These are phyloP conservation scores for barrel medic (Medicago truncatula) DNA, from an alignment of 306 rosid species.

Conservation along the genomic window MtrunA17r5.0-ANR NC_053048.1:2477501-2478000, in stretches of 20 bases:
- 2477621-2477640: not conserved
- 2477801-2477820: constrained; percentile 16
- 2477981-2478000: too few relatives aligned
- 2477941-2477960: too few relatives aligned
- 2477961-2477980: too few relatives aligned
- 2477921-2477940: too few relatives aligned
- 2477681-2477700: too few relatives aligned
- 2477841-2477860: not conserved
- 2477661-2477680: too few relatives aligned
- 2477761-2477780: not conserved
- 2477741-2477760: too few relatives aligned
- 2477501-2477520: not conserved
- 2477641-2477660: too few relatives aligned
- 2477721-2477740: too few relatives aligned
- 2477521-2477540: not conserved
- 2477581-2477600: constrained; percentile 10
- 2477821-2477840: constrained; percentile 2
- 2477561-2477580: constrained; percentile 29
- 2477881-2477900: too few relatives aligned
- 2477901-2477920: too few relatives aligned
- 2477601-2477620: constrained; percentile 34
- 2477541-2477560: constrained; percentile 12
- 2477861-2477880: not conserved
- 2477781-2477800: fast-evolving
- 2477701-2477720: too few relatives aligned